phyloP scores from a whole-genome alignment of 768 basidiomycete species.

The Leucogyrophana mollusca region DNA sequence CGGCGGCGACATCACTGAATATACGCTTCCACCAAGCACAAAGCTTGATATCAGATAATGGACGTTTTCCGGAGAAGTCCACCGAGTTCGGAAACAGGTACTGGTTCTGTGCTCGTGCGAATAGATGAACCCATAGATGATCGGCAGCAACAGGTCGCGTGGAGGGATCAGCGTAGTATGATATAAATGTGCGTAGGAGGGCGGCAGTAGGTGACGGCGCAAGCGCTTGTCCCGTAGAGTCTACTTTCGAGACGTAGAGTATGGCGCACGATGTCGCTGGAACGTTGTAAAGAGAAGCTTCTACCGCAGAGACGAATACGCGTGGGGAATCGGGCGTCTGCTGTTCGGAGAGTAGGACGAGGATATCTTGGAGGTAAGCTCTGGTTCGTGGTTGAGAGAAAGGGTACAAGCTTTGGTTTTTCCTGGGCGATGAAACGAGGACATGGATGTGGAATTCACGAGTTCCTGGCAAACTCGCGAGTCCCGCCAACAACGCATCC shows the following conservation, averaged over 20 bases:
- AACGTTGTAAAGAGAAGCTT: constrained; percentile 72
- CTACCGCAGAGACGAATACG: constrained; percentile 76
- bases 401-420: constrained; percentile 68
- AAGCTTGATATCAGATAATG: constrained; percentile 73
- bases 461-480: constrained; percentile 58
- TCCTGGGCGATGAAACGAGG: constrained; percentile 66
- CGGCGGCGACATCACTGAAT: constrained; percentile 53
- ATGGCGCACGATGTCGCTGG: constrained; percentile 68
- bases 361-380: constrained; percentile 71
- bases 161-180: constrained; percentile 59
- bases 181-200: constrained; percentile 66
- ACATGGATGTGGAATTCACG: constrained; percentile 76
- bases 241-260: constrained; percentile 92
- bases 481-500: constrained; percentile 57
- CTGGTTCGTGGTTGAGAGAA: constrained; percentile 68
- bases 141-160: constrained; percentile 58
- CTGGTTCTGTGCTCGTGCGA: constrained; percentile 86
- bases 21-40: constrained; percentile 93
- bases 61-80: constrained; percentile 65
- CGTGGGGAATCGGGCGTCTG: constrained; percentile 44
- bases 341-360: constrained; percentile 74
- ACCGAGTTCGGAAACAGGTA: constrained; percentile 92
- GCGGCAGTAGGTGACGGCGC: constrained; percentile 65
- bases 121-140: constrained; percentile 80
- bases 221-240: constrained; percentile 79